Evolutionary conservation across 352 stramenopile genomes (phyloP).

Genomic region (Blastocystis sp.): DNA sequence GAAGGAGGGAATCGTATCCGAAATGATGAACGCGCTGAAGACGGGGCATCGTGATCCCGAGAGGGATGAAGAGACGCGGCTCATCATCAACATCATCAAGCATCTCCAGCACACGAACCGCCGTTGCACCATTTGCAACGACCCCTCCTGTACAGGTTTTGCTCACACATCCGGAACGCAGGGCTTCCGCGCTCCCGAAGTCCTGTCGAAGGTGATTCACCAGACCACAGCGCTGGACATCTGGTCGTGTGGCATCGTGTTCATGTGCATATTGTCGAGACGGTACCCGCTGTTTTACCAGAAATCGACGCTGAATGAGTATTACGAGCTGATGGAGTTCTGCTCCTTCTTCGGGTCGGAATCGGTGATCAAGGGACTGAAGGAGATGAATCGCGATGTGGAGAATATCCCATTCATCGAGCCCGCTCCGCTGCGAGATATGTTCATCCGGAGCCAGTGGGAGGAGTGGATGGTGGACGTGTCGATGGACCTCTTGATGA

Average conservation of each 20-base stretch:
- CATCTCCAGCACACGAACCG: constrained; percentile 45
- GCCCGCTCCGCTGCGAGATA: constrained; percentile 13
- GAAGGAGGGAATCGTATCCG: constrained; percentile 39
- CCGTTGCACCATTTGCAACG: constrained; percentile 34
- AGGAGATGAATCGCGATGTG: constrained; percentile 57
- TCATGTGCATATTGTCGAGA: constrained; percentile 57
- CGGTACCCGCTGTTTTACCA: constrained; percentile 68
- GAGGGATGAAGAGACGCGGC: not conserved
- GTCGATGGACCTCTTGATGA: constrained; percentile 54
- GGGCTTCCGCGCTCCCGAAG: constrained; percentile 63
- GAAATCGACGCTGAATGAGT: constrained; percentile 64
- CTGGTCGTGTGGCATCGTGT: constrained; percentile 69
- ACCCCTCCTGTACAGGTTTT: constrained; percentile 52
- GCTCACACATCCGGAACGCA: constrained; percentile 63
- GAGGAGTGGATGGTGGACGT: constrained; percentile 65
- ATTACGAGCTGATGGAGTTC: constrained; percentile 64
- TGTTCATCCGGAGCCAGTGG: constrained; percentile 39
- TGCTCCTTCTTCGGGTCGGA: constrained; percentile 60
- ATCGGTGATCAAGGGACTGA: constrained; percentile 16
- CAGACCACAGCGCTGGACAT: constrained; percentile 64
- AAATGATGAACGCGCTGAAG: constrained; percentile 17
- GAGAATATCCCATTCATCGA: constrained; percentile 55
- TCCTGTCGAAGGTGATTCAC: constrained; percentile 64
- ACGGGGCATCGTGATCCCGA: not conserved
- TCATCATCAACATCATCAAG: constrained; percentile 52